Base-by-base conservation (phyloP, 2,329 filamentous ascomycete species). In the Phialocephala sp. region DNA sequence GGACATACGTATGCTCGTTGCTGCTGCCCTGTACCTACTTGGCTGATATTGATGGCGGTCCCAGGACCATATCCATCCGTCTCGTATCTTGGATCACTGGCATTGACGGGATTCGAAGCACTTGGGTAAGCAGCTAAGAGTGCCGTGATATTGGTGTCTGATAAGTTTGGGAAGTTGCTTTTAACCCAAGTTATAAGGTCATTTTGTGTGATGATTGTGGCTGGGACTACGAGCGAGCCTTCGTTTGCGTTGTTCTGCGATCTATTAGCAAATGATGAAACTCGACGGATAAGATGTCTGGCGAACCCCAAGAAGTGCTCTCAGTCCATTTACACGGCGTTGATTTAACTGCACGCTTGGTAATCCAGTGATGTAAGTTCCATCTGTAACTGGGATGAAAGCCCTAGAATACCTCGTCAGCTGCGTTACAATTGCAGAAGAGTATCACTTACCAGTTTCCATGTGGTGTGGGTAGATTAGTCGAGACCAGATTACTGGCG, bases 1-100 rank as follows among this genome's bases (percentile, higher is more conserved):
- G 4, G 9, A 32, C 50, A n/a, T 57, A 62, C 60, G 24, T 79
- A 74, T 6, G 81, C 83, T 15, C 80, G 78, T 67, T 85, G 82
- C 64, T 85, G 83, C 62, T 82, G 80, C 8, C 83, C 82, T 8
- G 50, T 35, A 8, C 35, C 60, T 18, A 60, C 36, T 4, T 39
- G 27, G 32, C 58, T 60, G 15, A 45, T 5, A 27, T 60, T 60
- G 58, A 37, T 32, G 4, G 58, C 58, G 9, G 58, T 60, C 24
- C 24, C 41, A 12, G 41, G 41, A 32, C 32, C 45, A 43, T 62
- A 56, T 2, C 60, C 60, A 43, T 43, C 14, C 4, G 56, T 59
- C n/a, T 59, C 56, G 24, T 59, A 59, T 18, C 18, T 59, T 12
- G 56, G 56, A 39, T 59, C 56, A 32, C n/a, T 43, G 2, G 56